Conservation (phyloP, 768 basidiomycete genomes). For the Leccinellum albellum region DNA sequence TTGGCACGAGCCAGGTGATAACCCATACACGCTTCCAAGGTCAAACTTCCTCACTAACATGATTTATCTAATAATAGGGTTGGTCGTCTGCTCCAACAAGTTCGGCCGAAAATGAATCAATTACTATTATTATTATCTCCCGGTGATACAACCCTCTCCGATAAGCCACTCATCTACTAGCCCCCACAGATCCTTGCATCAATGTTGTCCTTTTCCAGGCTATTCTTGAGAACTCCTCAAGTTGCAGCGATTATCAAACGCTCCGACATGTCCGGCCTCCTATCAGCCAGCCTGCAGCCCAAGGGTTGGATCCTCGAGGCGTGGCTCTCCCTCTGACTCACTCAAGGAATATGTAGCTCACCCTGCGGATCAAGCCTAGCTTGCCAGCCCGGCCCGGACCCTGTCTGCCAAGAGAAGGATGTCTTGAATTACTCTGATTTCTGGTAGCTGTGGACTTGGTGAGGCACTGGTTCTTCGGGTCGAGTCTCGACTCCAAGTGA, state of each 20-base stretch:
- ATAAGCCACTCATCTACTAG: too few relatives aligned
- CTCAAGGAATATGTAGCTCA: not conserved
- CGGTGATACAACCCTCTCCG: not conserved
- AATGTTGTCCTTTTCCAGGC: not conserved
- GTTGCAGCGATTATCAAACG: not conserved
- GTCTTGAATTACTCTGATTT: not conserved
- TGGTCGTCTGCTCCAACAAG: not conserved
- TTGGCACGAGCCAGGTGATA: not conserved
- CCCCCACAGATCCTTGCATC: too few relatives aligned
- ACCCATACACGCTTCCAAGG: not conserved
- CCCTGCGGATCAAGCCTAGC: not conserved
- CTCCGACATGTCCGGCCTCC: not conserved
- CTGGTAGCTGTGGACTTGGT: not conserved
- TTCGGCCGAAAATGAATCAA: not conserved
- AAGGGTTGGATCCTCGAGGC: not conserved
- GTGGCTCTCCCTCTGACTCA: not conserved
- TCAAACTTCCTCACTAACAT: not conserved
- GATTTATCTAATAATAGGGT: not conserved
- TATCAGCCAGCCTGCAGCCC: too few relatives aligned
- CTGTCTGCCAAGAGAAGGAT: not conserved
- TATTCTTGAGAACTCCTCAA: not conserved
- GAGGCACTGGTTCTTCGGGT: not conserved
- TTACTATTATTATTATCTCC: not conserved
- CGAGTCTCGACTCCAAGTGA: not conserved
- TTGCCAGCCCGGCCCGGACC: not conserved